These are phyloP conservation scores for Exophiala alcalophila DNA, from an alignment of 2,329 filamentous ascomycete genomes.

Conservation along the genomic window DNA sequence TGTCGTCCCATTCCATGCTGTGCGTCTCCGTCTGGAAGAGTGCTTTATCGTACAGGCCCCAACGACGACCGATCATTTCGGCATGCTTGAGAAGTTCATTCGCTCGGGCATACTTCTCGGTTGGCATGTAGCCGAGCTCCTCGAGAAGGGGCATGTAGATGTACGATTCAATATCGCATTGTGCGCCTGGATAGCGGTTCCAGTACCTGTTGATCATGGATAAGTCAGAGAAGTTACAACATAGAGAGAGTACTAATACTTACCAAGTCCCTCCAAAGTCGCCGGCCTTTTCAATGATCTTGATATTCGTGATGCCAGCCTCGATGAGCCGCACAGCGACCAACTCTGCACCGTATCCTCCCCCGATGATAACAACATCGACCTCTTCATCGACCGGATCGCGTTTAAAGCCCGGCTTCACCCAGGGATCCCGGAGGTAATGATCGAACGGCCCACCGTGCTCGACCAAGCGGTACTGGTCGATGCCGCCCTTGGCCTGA, in stretches of 20 bases:
- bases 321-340: constrained; percentile 17
- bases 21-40: constrained; percentile 25
- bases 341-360: constrained; percentile 12
- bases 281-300: constrained; percentile 36
- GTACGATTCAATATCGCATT: constrained; percentile 58
- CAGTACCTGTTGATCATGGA: constrained; percentile 33
- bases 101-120: constrained; percentile 12
- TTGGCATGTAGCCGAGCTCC: constrained; percentile 21
- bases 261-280: constrained; percentile 31
- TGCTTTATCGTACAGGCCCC: constrained; percentile 7
- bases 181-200: constrained; percentile 30
- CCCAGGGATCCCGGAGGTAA: constrained; percentile 18
- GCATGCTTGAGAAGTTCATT: constrained; percentile 11
- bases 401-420: constrained; percentile 16
- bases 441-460: constrained; percentile 15
- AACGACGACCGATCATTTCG: constrained; percentile 9
- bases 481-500: constrained; percentile 12
- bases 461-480: constrained; percentile 14
- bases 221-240: too few species aligned
- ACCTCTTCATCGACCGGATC: constrained; percentile 16
- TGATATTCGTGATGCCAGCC: constrained; percentile 11
- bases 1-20: constrained; percentile 21
- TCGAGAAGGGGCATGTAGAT: constrained; percentile 25
- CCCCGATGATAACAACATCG: constrained; percentile 12
- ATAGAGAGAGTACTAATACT: constrained; percentile 11